Conservation (phyloP, 345 rosid species). For the Pseudoturritis turrita region DNA sequence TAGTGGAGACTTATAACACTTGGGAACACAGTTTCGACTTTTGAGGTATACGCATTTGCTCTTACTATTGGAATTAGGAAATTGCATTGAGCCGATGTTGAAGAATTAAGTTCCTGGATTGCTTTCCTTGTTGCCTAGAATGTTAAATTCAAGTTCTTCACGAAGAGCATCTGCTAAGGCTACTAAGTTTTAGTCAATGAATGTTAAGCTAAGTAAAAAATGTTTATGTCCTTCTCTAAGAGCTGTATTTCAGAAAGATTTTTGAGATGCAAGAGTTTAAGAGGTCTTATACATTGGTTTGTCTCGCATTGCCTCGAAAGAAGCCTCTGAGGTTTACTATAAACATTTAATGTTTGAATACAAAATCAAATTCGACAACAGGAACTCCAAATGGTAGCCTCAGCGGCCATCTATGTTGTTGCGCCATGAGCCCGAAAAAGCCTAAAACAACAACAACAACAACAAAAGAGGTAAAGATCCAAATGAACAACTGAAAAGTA, state of each 20-base stretch:
- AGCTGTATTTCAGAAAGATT: too few species aligned
- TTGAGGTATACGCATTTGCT: background rate
- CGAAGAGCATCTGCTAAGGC: too few species aligned
- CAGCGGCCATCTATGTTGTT: too few species aligned
- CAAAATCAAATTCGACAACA: background rate
- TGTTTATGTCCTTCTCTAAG: too few species aligned
- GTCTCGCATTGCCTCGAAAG: too few species aligned
- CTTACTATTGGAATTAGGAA: background rate
- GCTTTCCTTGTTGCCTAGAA: background rate
- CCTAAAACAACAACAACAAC: background rate
- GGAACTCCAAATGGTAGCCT: too few species aligned
- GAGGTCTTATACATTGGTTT: too few species aligned
- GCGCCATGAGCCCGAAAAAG: background rate
- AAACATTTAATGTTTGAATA: background rate
- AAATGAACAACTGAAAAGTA: background rate
- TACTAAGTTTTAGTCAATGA: too few species aligned
- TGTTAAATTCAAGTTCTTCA: background rate
- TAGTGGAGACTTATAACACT: conserved; percentile 47
- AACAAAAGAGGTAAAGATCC: background rate
- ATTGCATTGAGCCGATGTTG: background rate
- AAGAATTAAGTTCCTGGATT: background rate
- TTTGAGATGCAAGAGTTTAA: too few species aligned
- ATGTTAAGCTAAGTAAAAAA: too few species aligned
- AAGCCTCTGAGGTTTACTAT: too few species aligned
- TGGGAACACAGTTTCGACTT: background rate